Percentiles rank a stretch among this genome's conserved stretches.
Evolutionary conservation across 257 asterid genomes (phyloP).

Genomic region (Nicotiana undulata): DNA sequence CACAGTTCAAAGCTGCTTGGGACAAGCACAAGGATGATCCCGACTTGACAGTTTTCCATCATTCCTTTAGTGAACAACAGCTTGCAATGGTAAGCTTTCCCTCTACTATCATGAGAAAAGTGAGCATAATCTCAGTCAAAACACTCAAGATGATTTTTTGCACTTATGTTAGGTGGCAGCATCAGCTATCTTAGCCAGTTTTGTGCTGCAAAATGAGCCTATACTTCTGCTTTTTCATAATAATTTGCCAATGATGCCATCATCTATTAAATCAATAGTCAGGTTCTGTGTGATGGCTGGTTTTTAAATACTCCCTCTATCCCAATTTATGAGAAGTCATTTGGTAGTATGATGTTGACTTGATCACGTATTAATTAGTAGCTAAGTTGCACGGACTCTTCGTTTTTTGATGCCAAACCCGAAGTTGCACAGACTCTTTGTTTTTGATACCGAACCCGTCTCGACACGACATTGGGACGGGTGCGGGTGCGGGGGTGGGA

Average conservation of each 20-base stretch:
- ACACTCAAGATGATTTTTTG: not conserved
- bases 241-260: not conserved
- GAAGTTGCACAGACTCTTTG: too few species aligned
- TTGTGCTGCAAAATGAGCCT: not conserved
- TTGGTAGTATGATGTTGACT: not conserved
- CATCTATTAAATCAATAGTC: not conserved
- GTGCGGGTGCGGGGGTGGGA: too few species aligned
- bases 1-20: constrained; percentile 60
- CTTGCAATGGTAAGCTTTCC: constrained; percentile 16
- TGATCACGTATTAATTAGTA: not conserved
- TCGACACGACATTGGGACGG: too few species aligned
- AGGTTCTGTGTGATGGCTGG: not conserved
- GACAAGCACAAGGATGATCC: constrained; percentile 73
- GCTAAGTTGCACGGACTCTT: too few species aligned
- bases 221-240: not conserved
- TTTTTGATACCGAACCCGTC: too few species aligned
- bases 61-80: constrained; percentile 23
- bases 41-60: constrained; percentile 40
- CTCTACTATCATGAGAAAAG: not conserved
- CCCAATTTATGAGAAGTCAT: not conserved
- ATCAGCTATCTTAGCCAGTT: not conserved
- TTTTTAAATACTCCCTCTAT: not conserved
- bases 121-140: not conserved
- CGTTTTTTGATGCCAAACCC: too few species aligned
- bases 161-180: not conserved